Evolutionary conservation across 306 rosid species (phyloP), one percentile per base, ranked within the genome.

Genomic region (Coriaria nepalensis): DNA sequence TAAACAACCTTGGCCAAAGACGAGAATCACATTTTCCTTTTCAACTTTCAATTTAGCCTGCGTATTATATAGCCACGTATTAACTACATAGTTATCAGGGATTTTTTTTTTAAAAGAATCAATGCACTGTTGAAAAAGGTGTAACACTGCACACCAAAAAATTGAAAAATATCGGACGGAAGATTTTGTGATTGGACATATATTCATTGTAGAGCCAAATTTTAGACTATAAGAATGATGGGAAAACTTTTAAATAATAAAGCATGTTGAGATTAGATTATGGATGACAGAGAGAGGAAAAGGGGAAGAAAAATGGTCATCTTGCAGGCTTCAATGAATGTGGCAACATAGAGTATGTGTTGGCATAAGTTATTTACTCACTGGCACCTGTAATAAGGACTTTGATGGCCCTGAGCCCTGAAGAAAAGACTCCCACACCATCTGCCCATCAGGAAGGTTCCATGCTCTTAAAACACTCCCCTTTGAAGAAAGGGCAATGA

Each of bases 381-480:
- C 98, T 52, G 78, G 81, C 56, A 82, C 63, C 55, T 56, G 49
- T 62, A 85, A 53, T 58, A 85, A 60, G 36, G 96, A 73, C 56
- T 85, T 82, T 20, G 98, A 77, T 14, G 64, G 47, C 57, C 67
- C 67, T 29, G 86, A 66, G 53, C 87, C 94, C 39, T 60, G 78
- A 54, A 92, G 77, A 57, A 45, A 69, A 56, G 93, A 73, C 70
- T 85, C 86, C 98, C 98, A 92, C 53, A 79, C 96, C 96, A 92
- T 79, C 77, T 85, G 95, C 36, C 98, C 98, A 69, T 92, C 98
- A 38, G 96, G 87, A 71, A 85, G 87, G 78, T 79, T 92, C 98
- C 98, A 92, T 43, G 96, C 96, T 73, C 96, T 77, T 70, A 92
- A 62, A 56, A 78, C 59, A 60, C 75, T 75, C 49, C 96, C 98